A percentile compares a stretch with the other conserved stretches of the same genome.
Evolutionary conservation across 805 yeast genomes (phyloP).

Genomic region (Pichia insulana): DNA sequence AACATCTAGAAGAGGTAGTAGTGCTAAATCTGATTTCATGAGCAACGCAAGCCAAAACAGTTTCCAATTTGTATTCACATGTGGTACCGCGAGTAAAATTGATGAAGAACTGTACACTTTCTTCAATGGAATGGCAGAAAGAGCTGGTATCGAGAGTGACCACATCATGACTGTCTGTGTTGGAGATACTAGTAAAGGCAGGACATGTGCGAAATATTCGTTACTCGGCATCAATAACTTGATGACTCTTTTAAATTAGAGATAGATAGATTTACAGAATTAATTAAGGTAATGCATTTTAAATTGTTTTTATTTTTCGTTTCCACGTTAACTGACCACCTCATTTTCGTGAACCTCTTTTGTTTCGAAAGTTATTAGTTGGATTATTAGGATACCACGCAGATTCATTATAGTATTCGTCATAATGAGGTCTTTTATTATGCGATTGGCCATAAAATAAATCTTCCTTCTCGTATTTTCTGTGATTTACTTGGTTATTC

Average conservation of each 20-base stretch:
- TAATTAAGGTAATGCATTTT: neutral
- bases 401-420: neutral
- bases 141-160: conserved; percentile 26
- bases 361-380: neutral
- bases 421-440: neutral
- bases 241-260: conserved; percentile 38
- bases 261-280: neutral
- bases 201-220: conserved; percentile 47
- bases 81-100: conserved; percentile 61
- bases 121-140: conserved; percentile 34
- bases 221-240: conserved; percentile 66
- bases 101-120: conserved; percentile 60
- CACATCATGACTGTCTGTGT: conserved; percentile 54
- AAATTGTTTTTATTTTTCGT: neutral
- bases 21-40: neutral
- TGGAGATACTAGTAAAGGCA: conserved; percentile 28
- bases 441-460: neutral
- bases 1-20: neutral
- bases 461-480: neutral
- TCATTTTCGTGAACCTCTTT: neutral
- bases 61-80: conserved; percentile 41
- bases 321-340: no score
- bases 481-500: neutral
- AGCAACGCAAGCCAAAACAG: neutral
- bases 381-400: neutral